A percentile compares a stretch with the other conserved stretches of the same genome.
Conservation (phyloP, 2,329 filamentous ascomycete genomes). For the Penicillium concentricum region DNA sequence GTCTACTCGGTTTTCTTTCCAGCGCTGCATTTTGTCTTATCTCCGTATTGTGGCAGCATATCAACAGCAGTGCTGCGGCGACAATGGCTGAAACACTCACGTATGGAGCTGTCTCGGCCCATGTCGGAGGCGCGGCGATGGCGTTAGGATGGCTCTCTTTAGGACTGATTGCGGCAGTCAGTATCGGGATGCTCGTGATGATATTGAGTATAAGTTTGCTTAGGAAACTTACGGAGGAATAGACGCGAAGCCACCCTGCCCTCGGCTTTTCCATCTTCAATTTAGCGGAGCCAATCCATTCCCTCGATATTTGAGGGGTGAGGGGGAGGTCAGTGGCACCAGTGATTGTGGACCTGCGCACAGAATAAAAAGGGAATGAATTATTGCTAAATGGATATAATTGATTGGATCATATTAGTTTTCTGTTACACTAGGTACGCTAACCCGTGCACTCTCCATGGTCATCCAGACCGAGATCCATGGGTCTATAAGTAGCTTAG, state of each 20-base stretch:
- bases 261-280: neutral
- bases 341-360: too few relatives aligned
- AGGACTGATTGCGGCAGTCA: neutral
- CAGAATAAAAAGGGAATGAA: too few relatives aligned
- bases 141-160: neutral
- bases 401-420: too few relatives aligned
- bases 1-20: neutral
- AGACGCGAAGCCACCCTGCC: neutral
- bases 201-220: neutral
- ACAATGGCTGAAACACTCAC: neutral
- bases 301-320: neutral
- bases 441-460: too few relatives aligned
- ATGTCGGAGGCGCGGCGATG: neutral
- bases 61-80: neutral
- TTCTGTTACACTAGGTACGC: too few relatives aligned
- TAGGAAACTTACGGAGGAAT: too few relatives aligned
- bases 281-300: neutral
- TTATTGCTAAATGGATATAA: too few relatives aligned
- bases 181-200: neutral
- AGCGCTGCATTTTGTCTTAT: neutral
- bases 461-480: too few relatives aligned
- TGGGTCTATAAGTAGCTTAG: neutral
- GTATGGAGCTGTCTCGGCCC: neutral
- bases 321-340: too few relatives aligned
- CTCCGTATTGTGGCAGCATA: neutral